Evolutionary conservation across 2,329 filamentous ascomycete species (phyloP).

Genomic region (Pseudogymnoascus sp.): DNA sequence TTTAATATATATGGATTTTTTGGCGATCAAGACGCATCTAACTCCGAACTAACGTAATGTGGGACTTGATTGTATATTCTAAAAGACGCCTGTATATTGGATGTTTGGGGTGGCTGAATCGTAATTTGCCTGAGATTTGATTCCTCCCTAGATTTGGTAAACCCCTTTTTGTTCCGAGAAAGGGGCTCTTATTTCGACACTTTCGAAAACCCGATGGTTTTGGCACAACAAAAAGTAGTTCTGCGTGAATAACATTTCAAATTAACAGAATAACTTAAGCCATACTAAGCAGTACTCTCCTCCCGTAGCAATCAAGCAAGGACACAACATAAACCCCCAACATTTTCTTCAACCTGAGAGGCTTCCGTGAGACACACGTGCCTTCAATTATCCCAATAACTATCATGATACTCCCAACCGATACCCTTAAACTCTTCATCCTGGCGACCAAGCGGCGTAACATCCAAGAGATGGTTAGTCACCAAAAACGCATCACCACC

Average conservation of each 20-base stretch:
- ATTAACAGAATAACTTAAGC: neutral
- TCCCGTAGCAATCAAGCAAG: neutral
- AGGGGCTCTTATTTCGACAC: neutral
- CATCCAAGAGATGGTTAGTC: slow-evolving; percentile 28
- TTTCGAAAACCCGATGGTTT: neutral
- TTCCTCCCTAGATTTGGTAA: neutral
- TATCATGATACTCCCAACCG: slow-evolving; percentile 17
- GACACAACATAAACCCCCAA: neutral
- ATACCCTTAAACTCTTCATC: slow-evolving; percentile 14
- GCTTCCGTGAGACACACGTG: neutral
- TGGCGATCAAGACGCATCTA: neutral
- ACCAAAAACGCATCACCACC: slow-evolving; percentile 28
- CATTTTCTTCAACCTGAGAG: no score
- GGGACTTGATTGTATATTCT: neutral
- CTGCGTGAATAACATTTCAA: neutral
- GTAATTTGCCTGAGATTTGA: no score
- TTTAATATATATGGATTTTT: neutral
- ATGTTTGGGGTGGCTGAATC: neutral
- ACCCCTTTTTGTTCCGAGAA: neutral
- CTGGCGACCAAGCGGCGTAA: slow-evolving; percentile 31
- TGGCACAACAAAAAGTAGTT: neutral
- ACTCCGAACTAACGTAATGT: neutral
- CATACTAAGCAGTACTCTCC: neutral
- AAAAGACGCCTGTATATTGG: neutral
- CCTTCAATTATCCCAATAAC: slow-evolving; percentile 12